These are phyloP conservation scores for Nidularia pulvinata DNA, from an alignment of 768 basidiomycete genomes.

Conservation along the genomic window DNA sequence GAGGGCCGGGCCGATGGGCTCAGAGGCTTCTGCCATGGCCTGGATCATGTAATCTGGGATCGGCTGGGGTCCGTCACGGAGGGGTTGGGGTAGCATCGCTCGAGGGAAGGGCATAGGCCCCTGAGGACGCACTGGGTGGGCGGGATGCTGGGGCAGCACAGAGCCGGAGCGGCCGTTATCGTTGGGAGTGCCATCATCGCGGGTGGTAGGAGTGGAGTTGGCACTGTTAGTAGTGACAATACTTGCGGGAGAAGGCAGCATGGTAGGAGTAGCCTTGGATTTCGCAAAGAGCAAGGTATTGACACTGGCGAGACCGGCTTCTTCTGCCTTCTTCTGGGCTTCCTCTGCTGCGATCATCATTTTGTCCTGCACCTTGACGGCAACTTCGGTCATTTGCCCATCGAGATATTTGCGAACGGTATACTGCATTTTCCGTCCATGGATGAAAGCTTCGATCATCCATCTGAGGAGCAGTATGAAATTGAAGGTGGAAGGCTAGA, in stretches of 20 bases:
- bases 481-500: constrained; percentile 16
- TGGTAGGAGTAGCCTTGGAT: constrained; percentile 55
- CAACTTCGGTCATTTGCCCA: constrained; percentile 32
- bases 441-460: constrained; percentile 81
- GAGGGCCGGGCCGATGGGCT: constrained; percentile 40
- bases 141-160: constrained; percentile 24
- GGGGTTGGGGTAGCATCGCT: constrained; percentile 33
- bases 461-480: constrained; percentile 46
- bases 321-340: constrained; percentile 34
- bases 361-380: constrained; percentile 29
- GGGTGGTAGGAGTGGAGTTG: constrained; percentile 74
- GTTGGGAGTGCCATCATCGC: constrained; percentile 56
- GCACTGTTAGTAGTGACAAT: constrained; percentile 67
- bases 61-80: constrained; percentile 28
- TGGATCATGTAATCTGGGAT: constrained; percentile 41
- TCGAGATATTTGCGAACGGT: constrained; percentile 32
- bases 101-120: constrained; percentile 31
- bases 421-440: constrained; percentile 35
- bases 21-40: constrained; percentile 40
- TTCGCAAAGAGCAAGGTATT: constrained; percentile 28
- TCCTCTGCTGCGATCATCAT: constrained; percentile 40
- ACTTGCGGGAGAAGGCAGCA: constrained; percentile 81
- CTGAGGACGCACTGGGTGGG: constrained; percentile 22
- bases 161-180: constrained; percentile 25
- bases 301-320: constrained; percentile 22